Base-by-base conservation (phyloP, 2,329 filamentous ascomycete genomes). In the Microdochium trichocladiopsis region DNA sequence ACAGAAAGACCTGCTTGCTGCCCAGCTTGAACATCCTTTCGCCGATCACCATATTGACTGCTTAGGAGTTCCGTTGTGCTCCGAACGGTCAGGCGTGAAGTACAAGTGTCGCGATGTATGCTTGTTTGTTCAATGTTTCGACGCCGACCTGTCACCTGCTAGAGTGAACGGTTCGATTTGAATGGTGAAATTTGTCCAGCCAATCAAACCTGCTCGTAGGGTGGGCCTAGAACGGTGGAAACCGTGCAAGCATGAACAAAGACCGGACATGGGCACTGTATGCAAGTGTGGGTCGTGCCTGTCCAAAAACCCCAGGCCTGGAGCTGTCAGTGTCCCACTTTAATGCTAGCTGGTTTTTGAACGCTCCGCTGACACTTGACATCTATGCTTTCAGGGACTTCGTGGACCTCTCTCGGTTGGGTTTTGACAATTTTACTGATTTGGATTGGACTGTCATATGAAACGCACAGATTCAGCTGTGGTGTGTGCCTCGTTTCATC, bases 1-100 rank as follows among this genome's bases (percentile, higher is more conserved):
- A 68, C 65, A 68, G 51, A 55, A 63, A 68, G 25, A 68, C 55
- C 54, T 66, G 55, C 54, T 66, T 68, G 37, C 45, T 59, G 51
- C 65, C 65, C 49, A 48, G 56, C 25, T 58, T 58, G 49, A 66
- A 64, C 16, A 53, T 50, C 50, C 53, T 45, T 18, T 45, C 16
- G 12, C 36, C 37, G 24, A 31, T 50, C 2, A 31, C 41, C 41
- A 45, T 45, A 8, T 45, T 48, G 22, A 12, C 6, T 22, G 47
- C 8, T 9, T 28, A 12, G 18, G 47, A 23, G 14, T 6, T 28
- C 24, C 23, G n/a, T n/a, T n/a, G 23, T 23, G 21, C 47, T 8
- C 5, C 47, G 23, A 14, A 12, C 23, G 8, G 4, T 25, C 23
- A 14, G 18, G 23, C 18, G 47, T 25, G 23, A 6, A 16, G n/a